These are phyloP conservation scores for Albifimbria verrucaria DNA, from an alignment of 2,329 filamentous ascomycete species.

Conservation along the genomic window DNA sequence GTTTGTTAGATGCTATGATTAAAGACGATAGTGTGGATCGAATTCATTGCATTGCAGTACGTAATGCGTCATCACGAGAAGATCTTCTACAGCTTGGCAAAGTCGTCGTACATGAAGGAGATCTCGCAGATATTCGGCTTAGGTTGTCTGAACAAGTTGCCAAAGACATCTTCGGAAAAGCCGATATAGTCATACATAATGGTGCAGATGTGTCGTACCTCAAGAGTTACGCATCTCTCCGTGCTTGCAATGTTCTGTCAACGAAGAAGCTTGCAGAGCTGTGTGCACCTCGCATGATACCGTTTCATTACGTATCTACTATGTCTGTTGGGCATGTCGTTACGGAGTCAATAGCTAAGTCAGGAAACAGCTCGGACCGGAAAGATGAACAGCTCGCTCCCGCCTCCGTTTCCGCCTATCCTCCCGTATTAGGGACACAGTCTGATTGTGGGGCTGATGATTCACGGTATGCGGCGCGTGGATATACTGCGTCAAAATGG, in stretches of 20 bases:
- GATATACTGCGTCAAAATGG: background rate
- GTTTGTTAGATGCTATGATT: background rate
- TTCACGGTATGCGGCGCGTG: background rate
- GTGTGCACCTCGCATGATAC: background rate
- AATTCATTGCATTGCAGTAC: background rate
- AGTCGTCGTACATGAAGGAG: background rate
- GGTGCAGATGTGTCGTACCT: constrained; percentile 1
- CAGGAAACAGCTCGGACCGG: background rate
- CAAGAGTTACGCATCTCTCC: background rate
- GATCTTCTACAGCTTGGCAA: background rate
- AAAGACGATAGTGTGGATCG: background rate
- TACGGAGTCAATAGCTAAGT: background rate
- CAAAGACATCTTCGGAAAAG: background rate
- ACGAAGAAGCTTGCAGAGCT: background rate
- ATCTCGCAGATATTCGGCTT: background rate
- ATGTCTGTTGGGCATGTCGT: background rate
- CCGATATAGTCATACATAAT: background rate
- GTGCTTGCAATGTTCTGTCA: background rate
- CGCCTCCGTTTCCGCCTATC: background rate
- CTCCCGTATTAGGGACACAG: background rate
- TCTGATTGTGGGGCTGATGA: background rate
- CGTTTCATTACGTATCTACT: background rate
- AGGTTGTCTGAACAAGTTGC: background rate
- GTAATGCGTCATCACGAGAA: background rate
- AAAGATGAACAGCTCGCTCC: background rate